Percentiles rank a stretch among this genome's conserved stretches.
phyloP scores from a whole-genome alignment of 352 stramenopile genomes.

The Pythium dissotocum region DNA sequence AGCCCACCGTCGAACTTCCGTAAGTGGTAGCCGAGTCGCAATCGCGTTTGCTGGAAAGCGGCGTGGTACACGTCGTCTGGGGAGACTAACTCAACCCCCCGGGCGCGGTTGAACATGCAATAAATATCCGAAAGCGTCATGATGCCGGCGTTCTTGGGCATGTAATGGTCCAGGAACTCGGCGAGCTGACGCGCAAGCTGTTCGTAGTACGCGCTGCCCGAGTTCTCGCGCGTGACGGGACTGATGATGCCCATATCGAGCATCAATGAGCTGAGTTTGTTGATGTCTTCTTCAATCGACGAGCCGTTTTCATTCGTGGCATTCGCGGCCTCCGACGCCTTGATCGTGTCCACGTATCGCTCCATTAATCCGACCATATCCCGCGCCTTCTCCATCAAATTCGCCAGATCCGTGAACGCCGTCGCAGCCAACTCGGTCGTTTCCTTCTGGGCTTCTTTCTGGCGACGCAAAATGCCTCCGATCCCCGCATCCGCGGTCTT shows the following conservation, averaged over 20 bases:
- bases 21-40: constrained; percentile 91
- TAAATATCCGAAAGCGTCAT: constrained; percentile 99
- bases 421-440: constrained; percentile 74
- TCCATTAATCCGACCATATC: constrained; percentile 93
- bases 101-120: constrained; percentile 98
- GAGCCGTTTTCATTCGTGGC: constrained; percentile 11
- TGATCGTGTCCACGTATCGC: constrained; percentile 86
- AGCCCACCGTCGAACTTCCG: constrained; percentile 93
- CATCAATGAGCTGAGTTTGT: constrained; percentile 84
- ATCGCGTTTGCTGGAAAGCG: constrained; percentile 75
- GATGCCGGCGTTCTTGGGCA: constrained; percentile 93
- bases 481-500: constrained; percentile 78
- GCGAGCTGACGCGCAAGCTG: constrained; percentile 90
- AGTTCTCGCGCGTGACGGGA: constrained; percentile 90
- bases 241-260: constrained; percentile 93
- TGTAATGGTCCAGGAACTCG: constrained; percentile 80
- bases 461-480: constrained; percentile 74
- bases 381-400: constrained; percentile 89
- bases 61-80: constrained; percentile 96
- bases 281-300: constrained; percentile 58
- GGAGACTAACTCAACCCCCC: constrained; percentile 96
- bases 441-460: constrained; percentile 79
- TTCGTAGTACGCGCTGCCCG: constrained; percentile 88
- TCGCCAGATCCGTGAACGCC: constrained; percentile 90
- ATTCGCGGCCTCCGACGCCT: constrained; percentile 38